Base-by-base conservation (phyloP, 805 yeast genomes). In the Isabelozyma heimii region DNA sequence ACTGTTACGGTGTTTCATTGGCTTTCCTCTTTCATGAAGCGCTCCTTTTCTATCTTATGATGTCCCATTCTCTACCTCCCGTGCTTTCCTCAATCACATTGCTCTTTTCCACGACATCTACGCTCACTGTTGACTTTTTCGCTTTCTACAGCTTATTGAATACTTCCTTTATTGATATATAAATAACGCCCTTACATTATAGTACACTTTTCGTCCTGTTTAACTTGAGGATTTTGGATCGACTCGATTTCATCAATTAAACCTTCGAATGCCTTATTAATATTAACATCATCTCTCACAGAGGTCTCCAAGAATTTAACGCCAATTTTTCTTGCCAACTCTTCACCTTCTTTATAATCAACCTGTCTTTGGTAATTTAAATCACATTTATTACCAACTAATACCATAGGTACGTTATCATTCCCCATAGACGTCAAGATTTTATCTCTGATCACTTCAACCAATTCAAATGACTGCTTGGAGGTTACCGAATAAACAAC, bases 401-500 rank as follows among this genome's bases (percentile, higher is more conserved):
- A 65, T 10, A 79, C 73, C 66, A 80, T 65, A 1, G 83, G 83
- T 7, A 74, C 67, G 35, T 68, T 65, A 44, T 77, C 80, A 43
- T 69, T 66, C 4, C 83, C 83, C 28, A 80, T 75, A 14, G 84
- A 79, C 59, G 89, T 90, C 51, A 89, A 71, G 47, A 91, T 84
- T 74, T 90, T 90, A 63, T 89, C 97, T 62, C 96, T 79, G 38
- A 91, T 85, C 40, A 86, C 76, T 48, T 81, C 83, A 44, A 91
- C 73, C 66, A 89, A 76, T 46, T 88, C 94, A 65, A 91, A 89
- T 15, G 92, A 84, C 52, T 83, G 81, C 57, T 87, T 72, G 42
- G 91, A 85, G 28, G 89, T 83, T 47, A 91, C 91, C 44, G 92
- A 86, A 69, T 89, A 91, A 42, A 89, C 88, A 40, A 91, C 69